These are phyloP conservation scores for Penicillium diatomitis DNA, from an alignment of 495 filamentous ascomycete species.

Conservation along the genomic window DNA sequence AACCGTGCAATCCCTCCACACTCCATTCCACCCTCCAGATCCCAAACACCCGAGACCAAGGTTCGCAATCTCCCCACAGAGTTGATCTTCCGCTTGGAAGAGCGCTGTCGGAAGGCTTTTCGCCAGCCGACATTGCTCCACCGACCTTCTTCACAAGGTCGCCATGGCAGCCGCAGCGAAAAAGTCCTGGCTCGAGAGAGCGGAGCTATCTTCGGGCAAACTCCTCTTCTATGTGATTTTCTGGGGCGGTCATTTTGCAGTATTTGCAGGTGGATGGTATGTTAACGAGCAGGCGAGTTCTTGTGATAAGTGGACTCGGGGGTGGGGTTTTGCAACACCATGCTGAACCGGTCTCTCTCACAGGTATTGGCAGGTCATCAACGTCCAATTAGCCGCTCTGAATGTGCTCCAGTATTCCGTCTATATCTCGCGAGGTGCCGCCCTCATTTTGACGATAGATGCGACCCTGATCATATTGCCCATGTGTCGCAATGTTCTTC, in stretches of 20 bases:
- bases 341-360: background rate
- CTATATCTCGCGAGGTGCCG: slow-evolving; percentile 92
- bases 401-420: slow-evolving; percentile 83
- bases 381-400: slow-evolving; percentile 58
- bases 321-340: no score
- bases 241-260: slow-evolving; percentile 68
- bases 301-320: no score
- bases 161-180: slow-evolving; percentile 10
- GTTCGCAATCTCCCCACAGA: no score
- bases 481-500: slow-evolving; percentile 86
- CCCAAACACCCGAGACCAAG: no score
- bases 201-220: slow-evolving; percentile 57
- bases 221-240: slow-evolving; percentile 78
- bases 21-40: no score
- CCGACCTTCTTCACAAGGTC: background rate
- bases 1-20: no score
- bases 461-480: slow-evolving; percentile 80
- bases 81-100: slow-evolving; percentile 9
- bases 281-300: background rate
- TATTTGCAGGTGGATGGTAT: slow-evolving; percentile 89
- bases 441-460: slow-evolving; percentile 73
- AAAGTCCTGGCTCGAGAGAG: slow-evolving; percentile 23
- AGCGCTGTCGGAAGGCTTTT: slow-evolving; percentile 1
- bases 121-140: slow-evolving; percentile 15
- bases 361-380: slow-evolving; percentile 69